These are phyloP conservation scores for Globisporangium apiculatum DNA, from an alignment of 352 stramenopile genomes.

Conservation along the genomic window DNA sequence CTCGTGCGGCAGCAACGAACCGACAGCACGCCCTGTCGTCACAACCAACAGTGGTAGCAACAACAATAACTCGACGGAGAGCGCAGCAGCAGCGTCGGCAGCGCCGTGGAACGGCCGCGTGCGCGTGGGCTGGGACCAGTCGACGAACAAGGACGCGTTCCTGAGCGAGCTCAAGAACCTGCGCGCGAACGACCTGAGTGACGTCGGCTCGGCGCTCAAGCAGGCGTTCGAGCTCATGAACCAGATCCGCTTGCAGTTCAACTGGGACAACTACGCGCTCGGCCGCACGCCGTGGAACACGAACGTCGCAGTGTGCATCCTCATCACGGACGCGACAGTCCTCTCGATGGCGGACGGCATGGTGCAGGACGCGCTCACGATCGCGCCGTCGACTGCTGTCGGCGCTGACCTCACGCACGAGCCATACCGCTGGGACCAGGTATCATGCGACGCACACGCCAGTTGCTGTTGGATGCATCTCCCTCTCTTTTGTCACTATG, in stretches of 20 bases:
- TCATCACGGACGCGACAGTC: slow-evolving; percentile 76
- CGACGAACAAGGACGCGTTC: slow-evolving; percentile 81
- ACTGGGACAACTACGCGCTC: slow-evolving; percentile 84
- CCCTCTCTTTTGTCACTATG: not conserved
- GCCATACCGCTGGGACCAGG: slow-evolving; percentile 83
- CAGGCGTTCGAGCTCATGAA: slow-evolving; percentile 88
- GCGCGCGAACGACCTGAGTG: slow-evolving; percentile 68
- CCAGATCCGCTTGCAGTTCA: slow-evolving; percentile 83
- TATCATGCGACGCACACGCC: slow-evolving; percentile 1
- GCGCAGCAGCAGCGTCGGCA: not conserved
- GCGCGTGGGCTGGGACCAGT: slow-evolving; percentile 80
- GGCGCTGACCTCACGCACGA: slow-evolving; percentile 75
- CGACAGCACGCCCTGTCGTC: slow-evolving; percentile 7
- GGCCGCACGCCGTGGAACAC: slow-evolving; percentile 78
- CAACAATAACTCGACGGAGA: not conserved
- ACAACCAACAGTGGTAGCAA: slow-evolving; percentile 1
- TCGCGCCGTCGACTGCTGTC: slow-evolving; percentile 58
- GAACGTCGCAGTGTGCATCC: slow-evolving; percentile 73
- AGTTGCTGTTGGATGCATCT: too few species aligned
- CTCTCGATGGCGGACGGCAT: slow-evolving; percentile 62
- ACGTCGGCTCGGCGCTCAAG: slow-evolving; percentile 60
- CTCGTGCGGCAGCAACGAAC: slow-evolving; percentile 49
- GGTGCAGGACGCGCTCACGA: slow-evolving; percentile 64
- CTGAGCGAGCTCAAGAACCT: slow-evolving; percentile 81
- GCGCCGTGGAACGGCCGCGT: slow-evolving; percentile 57